These are phyloP conservation scores for Tolypocladium tropicale DNA, from an alignment of 2,329 filamentous ascomycete genomes.

Conservation along the genomic window DNA sequence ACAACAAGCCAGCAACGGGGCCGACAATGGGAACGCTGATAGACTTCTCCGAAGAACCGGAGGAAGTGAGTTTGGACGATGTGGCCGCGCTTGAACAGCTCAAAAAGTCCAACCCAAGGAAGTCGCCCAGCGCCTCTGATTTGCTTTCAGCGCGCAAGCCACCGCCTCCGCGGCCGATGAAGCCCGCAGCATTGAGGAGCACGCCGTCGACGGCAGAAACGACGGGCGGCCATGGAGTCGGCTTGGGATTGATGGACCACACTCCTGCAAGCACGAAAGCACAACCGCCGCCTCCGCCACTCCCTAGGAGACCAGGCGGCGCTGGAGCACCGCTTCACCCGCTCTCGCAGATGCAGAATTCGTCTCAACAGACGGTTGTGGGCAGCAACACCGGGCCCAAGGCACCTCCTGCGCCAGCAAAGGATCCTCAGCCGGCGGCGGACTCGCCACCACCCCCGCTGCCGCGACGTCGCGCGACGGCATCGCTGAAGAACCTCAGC, in stretches of 20 bases:
- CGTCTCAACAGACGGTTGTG: conserved; percentile 20
- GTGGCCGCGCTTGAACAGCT: conserved; percentile 20
- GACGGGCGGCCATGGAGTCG: background rate
- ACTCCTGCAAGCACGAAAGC: background rate
- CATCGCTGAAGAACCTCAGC: conserved; percentile 20
- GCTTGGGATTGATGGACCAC: background rate
- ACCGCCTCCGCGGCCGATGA: conserved; percentile 46
- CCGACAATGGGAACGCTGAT: conserved; percentile 48
- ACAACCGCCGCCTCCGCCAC: conserved; percentile 25
- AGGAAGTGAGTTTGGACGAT: conserved; percentile 23
- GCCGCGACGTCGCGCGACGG: conserved; percentile 33
- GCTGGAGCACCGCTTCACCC: conserved; percentile 22
- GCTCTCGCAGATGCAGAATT: conserved; percentile 29
- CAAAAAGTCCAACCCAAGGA: conserved; percentile 10
- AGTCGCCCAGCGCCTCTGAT: conserved; percentile 17
- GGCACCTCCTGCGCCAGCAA: conserved; percentile 1
- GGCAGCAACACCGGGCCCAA: conserved; percentile 9
- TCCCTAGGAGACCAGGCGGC: conserved; percentile 20
- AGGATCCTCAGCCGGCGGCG: background rate
- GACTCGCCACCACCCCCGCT: conserved; percentile 34
- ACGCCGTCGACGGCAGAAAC: conserved; percentile 20
- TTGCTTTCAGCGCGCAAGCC: conserved; percentile 20
- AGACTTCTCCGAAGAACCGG: conserved; percentile 46
- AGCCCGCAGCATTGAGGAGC: conserved; percentile 45
- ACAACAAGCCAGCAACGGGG: conserved; percentile 17